These are phyloP conservation scores for Linum lewisii DNA, from an alignment of 345 rosid species.

Conservation along the genomic window DNA sequence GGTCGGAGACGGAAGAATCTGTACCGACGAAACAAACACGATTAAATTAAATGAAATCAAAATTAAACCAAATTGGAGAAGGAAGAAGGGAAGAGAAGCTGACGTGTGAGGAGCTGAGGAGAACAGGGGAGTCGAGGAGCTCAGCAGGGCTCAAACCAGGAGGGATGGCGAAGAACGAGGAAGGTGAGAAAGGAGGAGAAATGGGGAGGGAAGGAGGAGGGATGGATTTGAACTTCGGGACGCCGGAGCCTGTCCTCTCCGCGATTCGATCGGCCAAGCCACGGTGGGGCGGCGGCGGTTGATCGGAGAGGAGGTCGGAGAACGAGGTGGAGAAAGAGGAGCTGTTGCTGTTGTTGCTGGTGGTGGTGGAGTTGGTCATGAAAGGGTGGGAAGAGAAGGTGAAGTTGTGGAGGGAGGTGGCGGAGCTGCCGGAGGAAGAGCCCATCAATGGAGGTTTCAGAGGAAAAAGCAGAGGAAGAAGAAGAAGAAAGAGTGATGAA, in stretches of 20 bases:
- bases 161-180: conserved; percentile 73
- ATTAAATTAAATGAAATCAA: not conserved
- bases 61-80: not conserved
- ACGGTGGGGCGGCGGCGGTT: conserved; percentile 18
- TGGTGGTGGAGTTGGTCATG: too few relatives aligned
- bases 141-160: conserved; percentile 61
- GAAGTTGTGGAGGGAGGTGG: too few relatives aligned
- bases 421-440: too few relatives aligned
- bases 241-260: conserved; percentile 53
- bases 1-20: conserved; percentile 86
- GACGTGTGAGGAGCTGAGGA: conserved; percentile 59
- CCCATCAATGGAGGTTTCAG: conserved; percentile 27
- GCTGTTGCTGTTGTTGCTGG: too few relatives aligned
- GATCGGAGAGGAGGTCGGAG: conserved; percentile 41
- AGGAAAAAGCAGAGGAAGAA: conserved; percentile 31
- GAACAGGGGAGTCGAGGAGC: conserved; percentile 82
- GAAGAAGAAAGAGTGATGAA: not conserved
- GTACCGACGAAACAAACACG: conserved; percentile 12
- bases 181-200: conserved; percentile 65
- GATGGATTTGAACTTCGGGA: conserved; percentile 77
- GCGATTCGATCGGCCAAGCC: conserved; percentile 36
- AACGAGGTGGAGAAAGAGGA: conserved; percentile 40
- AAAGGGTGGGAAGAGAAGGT: too few relatives aligned
- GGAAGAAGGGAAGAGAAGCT: conserved; percentile 12
- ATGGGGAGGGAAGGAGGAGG: conserved; percentile 75